A percentile compares a stretch with the other conserved stretches of the same genome.
Evolutionary conservation across 169 alveolate genomes (phyloP).

Genomic region (Cryptosporidium viatorum): DNA sequence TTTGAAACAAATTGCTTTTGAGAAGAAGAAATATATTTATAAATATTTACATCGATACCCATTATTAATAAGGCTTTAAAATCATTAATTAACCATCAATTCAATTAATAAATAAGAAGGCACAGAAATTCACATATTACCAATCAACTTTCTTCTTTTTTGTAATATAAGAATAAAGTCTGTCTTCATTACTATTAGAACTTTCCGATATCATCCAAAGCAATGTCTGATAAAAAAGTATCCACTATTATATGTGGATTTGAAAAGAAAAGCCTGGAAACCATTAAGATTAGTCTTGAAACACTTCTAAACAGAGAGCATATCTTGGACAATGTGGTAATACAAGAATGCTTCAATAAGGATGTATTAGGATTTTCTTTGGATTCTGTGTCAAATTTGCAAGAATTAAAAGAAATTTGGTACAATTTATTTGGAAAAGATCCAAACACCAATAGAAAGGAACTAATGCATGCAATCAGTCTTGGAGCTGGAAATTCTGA

Average conservation of each 20-base stretch:
- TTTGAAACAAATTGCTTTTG: not conserved
- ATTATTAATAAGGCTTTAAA: too few relatives aligned
- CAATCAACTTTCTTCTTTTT: not conserved
- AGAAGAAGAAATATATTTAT: too few relatives aligned
- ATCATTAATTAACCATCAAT: not conserved
- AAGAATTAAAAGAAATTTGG: not conserved
- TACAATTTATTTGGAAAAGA: not conserved
- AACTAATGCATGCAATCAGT: conserved; percentile 24
- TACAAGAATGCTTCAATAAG: conserved; percentile 15
- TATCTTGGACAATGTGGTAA: conserved; percentile 16
- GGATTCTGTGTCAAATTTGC: not conserved
- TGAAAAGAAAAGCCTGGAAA: not conserved
- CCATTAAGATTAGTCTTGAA: conserved; percentile 23
- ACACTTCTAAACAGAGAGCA: conserved; percentile 20
- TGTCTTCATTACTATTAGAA: not conserved
- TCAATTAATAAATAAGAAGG: too few relatives aligned
- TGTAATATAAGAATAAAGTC: not conserved
- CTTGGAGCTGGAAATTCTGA: not conserved
- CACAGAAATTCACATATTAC: not conserved
- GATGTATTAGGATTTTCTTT: conserved; percentile 34
- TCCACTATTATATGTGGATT: not conserved
- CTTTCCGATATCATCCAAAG: not conserved
- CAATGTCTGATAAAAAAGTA: not conserved
- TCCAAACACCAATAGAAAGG: not conserved
- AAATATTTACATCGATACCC: too few relatives aligned